Evolutionary conservation across 495 filamentous ascomycete species (phyloP).

Genomic region (Xeromyces bisporus): DNA sequence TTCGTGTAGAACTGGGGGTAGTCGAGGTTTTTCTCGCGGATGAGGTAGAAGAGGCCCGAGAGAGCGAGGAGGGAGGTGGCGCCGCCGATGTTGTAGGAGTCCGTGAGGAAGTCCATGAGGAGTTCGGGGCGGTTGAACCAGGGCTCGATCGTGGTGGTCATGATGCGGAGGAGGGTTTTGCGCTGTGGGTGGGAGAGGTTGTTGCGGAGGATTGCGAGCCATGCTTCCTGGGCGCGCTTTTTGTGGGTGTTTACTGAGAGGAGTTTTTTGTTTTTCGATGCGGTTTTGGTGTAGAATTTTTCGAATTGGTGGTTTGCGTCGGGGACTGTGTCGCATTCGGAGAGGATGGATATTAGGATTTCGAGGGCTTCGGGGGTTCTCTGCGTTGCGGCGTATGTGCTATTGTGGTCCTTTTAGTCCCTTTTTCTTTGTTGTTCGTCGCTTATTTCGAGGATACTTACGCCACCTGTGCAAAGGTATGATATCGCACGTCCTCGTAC

Average conservation of each 20-base stretch:
- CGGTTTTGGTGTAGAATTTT: constrained; percentile 41
- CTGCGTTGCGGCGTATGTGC: constrained; percentile 18
- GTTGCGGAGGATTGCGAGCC: constrained; percentile 61
- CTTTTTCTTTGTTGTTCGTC: constrained; percentile 21
- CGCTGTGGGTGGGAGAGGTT: constrained; percentile 47
- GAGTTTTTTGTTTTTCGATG: constrained; percentile 44
- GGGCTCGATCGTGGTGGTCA: constrained; percentile 62
- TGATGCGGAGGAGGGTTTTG: constrained; percentile 57
- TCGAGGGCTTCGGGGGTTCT: constrained; percentile 28
- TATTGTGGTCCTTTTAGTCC: too few relatives aligned
- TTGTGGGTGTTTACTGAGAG: constrained; percentile 25
- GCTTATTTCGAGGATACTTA: constrained; percentile 27
- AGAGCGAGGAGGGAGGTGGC: constrained; percentile 73
- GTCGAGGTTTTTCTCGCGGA: constrained; percentile 82
- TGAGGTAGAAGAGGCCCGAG: constrained; percentile 88
- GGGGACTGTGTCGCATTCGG: constrained; percentile 46
- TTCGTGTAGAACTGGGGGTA: constrained; percentile 91
- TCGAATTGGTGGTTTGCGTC: constrained; percentile 43
- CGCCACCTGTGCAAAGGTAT: constrained; percentile 54
- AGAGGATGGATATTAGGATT: constrained; percentile 43
- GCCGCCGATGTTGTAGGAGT: constrained; percentile 76
- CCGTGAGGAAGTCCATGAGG: constrained; percentile 94
- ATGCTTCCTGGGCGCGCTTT: constrained; percentile 58
- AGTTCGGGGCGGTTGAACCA: constrained; percentile 75
- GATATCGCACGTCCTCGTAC: constrained; percentile 74